These are phyloP conservation scores for Pseudogymnoascus sp. DNA, from an alignment of 2,329 filamentous ascomycete species.

Conservation along the genomic window DNA sequence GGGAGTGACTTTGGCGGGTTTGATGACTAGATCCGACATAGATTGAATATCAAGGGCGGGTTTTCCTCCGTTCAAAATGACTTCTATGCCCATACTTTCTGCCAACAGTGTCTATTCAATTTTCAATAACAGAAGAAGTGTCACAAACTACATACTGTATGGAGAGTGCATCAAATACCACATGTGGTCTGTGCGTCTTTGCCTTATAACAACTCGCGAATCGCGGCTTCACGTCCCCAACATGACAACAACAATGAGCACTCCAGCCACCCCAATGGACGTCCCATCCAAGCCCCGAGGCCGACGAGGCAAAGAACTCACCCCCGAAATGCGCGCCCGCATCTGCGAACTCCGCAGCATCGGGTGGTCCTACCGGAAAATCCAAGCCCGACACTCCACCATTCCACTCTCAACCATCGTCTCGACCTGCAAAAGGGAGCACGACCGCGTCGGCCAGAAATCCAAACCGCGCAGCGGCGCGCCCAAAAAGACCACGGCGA, in stretches of 20 bases:
- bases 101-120: neutral
- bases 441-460: neutral
- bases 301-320: neutral
- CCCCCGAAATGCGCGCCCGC: conserved; percentile 9
- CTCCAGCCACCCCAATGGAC: neutral
- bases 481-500: conserved; percentile 2
- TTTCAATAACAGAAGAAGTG: neutral
- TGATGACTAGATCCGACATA: conserved; percentile 29
- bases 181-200: neutral
- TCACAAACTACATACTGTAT: neutral
- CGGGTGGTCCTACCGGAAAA: neutral
- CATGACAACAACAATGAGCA: neutral
- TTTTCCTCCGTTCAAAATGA: neutral
- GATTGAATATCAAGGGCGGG: neutral
- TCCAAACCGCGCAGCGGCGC: conserved; percentile 1
- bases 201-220: neutral
- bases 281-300: neutral
- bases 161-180: neutral
- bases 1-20: conserved; percentile 39
- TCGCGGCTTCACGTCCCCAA: neutral
- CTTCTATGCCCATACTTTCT: neutral
- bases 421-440: conserved; percentile 9
- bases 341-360: conserved; percentile 12
- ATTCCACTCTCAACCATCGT: conserved; percentile 8
- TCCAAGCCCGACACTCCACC: conserved; percentile 6